Evolutionary conservation across 768 basidiomycete species (phyloP).

Genomic region (Fomitopsis serialis): DNA sequence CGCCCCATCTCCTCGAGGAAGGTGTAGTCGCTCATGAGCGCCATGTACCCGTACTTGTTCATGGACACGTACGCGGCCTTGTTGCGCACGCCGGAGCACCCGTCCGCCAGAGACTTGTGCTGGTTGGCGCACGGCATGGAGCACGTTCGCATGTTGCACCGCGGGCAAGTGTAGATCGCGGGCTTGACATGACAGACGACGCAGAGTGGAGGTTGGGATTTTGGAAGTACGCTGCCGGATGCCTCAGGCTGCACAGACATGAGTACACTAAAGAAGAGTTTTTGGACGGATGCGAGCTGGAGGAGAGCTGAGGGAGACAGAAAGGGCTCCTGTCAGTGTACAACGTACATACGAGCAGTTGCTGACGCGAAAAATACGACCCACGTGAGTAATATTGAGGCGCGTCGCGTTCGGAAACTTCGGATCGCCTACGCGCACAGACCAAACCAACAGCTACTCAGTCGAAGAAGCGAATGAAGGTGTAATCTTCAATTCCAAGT

Average conservation of each 20-base stretch:
- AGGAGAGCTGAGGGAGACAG: too few relatives aligned
- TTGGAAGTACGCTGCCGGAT: neutral
- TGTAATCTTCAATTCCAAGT: too few relatives aligned
- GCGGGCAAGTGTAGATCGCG: slow-evolving; percentile 75
- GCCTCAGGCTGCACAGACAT: neutral
- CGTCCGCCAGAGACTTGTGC: slow-evolving; percentile 54
- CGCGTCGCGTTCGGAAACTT: too few relatives aligned
- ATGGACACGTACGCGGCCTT: slow-evolving; percentile 71
- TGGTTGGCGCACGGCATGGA: slow-evolving; percentile 59
- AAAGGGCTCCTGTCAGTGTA: too few relatives aligned
- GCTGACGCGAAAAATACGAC: too few relatives aligned
- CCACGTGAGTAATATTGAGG: too few relatives aligned
- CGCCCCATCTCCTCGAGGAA: slow-evolving; percentile 82
- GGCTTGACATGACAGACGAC: slow-evolving; percentile 39
- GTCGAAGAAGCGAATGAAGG: too few relatives aligned
- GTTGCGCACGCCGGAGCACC: slow-evolving; percentile 71
- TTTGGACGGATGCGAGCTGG: too few relatives aligned
- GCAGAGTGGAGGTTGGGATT: slow-evolving; percentile 33
- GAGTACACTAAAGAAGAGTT: too few relatives aligned
- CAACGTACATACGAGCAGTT: too few relatives aligned
- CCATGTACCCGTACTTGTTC: slow-evolving; percentile 80
- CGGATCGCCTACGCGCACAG: too few relatives aligned
- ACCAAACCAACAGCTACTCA: too few relatives aligned
- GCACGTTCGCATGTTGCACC: slow-evolving; percentile 68
- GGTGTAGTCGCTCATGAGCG: slow-evolving; percentile 85